These are phyloP conservation scores for Gilbertella persicaria DNA, from an alignment of 371 early-diverging fungal species.

Conservation along the genomic window DNA sequence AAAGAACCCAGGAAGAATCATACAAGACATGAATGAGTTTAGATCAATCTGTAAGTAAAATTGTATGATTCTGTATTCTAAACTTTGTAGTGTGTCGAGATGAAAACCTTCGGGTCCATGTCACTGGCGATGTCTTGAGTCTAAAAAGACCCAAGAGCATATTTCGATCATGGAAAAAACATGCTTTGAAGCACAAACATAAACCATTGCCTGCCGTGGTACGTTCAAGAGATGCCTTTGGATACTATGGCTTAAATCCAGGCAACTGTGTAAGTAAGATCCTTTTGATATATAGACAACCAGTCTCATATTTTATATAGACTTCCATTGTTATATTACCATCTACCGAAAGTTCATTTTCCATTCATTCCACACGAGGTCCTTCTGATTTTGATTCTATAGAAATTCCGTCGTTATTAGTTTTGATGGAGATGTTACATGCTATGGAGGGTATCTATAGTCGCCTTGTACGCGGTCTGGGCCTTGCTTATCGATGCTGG, in stretches of 20 bases:
- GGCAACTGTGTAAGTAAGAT: slow-evolving; percentile 34
- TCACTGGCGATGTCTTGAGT: slow-evolving; percentile 54
- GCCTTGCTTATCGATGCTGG: slow-evolving; percentile 53
- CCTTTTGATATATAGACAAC: neutral
- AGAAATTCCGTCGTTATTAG: slow-evolving; percentile 50
- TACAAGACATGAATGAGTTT: slow-evolving; percentile 43
- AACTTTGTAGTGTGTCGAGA: slow-evolving; percentile 37
- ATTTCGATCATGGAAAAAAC: slow-evolving; percentile 24
- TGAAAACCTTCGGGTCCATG: slow-evolving; percentile 53
- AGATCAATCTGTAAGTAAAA: slow-evolving; percentile 43
- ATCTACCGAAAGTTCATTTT: slow-evolving; percentile 57
- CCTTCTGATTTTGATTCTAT: slow-evolving; percentile 49
- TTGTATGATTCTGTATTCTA: neutral
- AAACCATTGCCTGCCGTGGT: slow-evolving; percentile 13
- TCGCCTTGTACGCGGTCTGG: slow-evolving; percentile 57
- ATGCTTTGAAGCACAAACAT: slow-evolving; percentile 5
- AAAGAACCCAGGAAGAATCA: slow-evolving; percentile 36
- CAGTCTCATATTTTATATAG: slow-evolving; percentile 1
- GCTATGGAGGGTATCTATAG: slow-evolving; percentile 58
- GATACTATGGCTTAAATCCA: slow-evolving; percentile 39
- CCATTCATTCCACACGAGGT: slow-evolving; percentile 41
- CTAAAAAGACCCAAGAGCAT: slow-evolving; percentile 44
- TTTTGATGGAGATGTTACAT: slow-evolving; percentile 52
- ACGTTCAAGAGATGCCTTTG: slow-evolving; percentile 48
- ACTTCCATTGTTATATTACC: slow-evolving; percentile 50